Evolutionary conservation across 208 protist species (phyloP), one percentile per base, ranked within the genome.

Genomic region (Eutreptiella sp.): DNA sequence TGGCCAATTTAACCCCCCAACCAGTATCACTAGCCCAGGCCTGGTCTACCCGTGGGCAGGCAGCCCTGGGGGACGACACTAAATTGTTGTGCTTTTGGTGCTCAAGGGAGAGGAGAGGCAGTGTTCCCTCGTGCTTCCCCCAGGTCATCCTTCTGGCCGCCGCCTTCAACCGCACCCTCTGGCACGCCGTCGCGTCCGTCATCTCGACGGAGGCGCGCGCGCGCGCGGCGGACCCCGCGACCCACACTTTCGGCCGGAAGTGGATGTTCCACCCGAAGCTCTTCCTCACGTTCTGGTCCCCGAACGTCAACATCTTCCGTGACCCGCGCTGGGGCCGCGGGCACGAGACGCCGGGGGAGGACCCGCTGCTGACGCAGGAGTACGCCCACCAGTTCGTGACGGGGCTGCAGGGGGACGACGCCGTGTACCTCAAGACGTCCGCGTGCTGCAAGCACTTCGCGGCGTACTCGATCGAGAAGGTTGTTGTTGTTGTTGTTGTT

Each of bases 271-370:
- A 21, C 59, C 59, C 24, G 38, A 27, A 3, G 27, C n/a, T 1
- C 45, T 33, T 16, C n/a, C 46, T 78, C 2, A 65, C 52, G 32
- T 61, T 71, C 9, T 78, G 70, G 70, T 61, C 66, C n/a, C 72
- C 72, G 0, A 68, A 75, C 50, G 33, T 72, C 16, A 75, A 78
- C 62, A 63, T 80, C 23, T 45, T 23, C 19, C 59, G 75, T 2
- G 73, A 80, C 46, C 75, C 71, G 28, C 54, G 66, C 9, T 80
- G 74, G 74, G 75, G 75, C 3, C 45, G 75, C 19, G 68, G 66
- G 9, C 59, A 76, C 39, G 75, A 80, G 52, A 59, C 63, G 24
- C 69, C 70, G 9, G 68, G 70, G 5, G 75, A 80, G 55, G 75
- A 80, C 28, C 50, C 50, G n/a, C 39, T 42, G 31, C 9, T 32